phyloP scores from a whole-genome alignment of 768 basidiomycete genomes.

The Pisolithus marmoratus region DNA sequence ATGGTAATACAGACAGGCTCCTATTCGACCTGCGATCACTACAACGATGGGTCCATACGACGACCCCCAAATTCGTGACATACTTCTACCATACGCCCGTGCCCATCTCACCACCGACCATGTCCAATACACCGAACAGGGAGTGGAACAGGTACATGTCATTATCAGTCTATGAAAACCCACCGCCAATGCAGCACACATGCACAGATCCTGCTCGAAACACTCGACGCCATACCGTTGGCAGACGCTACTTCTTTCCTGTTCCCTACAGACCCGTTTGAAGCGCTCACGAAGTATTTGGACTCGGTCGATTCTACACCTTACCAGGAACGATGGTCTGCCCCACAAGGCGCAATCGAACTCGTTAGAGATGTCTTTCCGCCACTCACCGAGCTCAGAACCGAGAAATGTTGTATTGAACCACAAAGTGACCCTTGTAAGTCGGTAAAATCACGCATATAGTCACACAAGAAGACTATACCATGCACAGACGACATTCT shows the following conservation, averaged over 20 bases:
- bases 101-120: conserved; percentile 52
- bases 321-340: too few species aligned
- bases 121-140: conserved; percentile 44
- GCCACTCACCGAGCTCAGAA: too few species aligned
- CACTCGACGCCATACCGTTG: conserved; percentile 38
- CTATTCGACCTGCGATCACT: too few species aligned
- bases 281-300: conserved; percentile 14
- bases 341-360: too few species aligned
- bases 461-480: too few species aligned
- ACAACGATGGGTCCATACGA: too few species aligned
- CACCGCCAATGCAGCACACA: conserved; percentile 12
- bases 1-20: too few species aligned
- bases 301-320: too few species aligned
- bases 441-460: too few species aligned
- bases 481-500: neutral
- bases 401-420: too few species aligned
- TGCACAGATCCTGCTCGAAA: conserved; percentile 35
- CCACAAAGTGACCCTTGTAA: too few species aligned
- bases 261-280: conserved; percentile 53
- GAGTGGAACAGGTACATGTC: conserved; percentile 39
- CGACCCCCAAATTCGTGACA: conserved; percentile 42
- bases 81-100: conserved; percentile 50
- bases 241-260: conserved; percentile 46
- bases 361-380: too few species aligned
- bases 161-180: neutral